These are phyloP conservation scores for Xanthoconium purpureum DNA, from an alignment of 768 basidiomycete genomes.

Conservation along the genomic window DNA sequence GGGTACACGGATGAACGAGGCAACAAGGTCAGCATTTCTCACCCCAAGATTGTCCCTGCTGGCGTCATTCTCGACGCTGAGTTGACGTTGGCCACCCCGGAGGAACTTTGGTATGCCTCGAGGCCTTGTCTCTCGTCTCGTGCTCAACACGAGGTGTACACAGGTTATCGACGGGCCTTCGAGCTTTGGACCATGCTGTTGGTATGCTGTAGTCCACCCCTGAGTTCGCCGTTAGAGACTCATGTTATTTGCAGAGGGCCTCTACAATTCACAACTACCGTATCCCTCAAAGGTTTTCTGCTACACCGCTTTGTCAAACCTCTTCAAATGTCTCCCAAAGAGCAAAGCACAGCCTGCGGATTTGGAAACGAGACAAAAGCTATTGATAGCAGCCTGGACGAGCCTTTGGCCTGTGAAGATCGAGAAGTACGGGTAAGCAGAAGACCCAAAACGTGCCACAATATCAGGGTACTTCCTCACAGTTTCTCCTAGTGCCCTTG, in stretches of 20 bases:
- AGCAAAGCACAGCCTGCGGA: conserved; percentile 58
- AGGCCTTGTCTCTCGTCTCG: conserved; percentile 3
- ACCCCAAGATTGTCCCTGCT: conserved; percentile 59
- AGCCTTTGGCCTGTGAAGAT: conserved; percentile 66
- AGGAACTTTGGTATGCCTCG: conserved; percentile 59
- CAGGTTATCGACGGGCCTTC: conserved; percentile 77
- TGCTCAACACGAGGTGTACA: conserved; percentile 9
- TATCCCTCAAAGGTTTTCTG: conserved; percentile 62
- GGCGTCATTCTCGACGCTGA: conserved; percentile 79
- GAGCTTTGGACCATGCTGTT: conserved; percentile 76
- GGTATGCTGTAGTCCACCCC: conserved; percentile 39
- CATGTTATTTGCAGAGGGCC: conserved; percentile 38
- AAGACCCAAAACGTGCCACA: not conserved
- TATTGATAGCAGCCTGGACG: conserved; percentile 79
- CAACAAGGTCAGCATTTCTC: conserved; percentile 52
- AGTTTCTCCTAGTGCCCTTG: conserved; percentile 47
- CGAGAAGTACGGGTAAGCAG: conserved; percentile 50
- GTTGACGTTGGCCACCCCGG: conserved; percentile 69
- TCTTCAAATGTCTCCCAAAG: conserved; percentile 69
- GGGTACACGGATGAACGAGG: conserved; percentile 73
- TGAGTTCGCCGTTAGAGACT: not conserved
- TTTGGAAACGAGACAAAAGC: conserved; percentile 59
- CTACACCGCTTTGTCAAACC: conserved; percentile 63
- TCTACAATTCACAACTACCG: conserved; percentile 56
- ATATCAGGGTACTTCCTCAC: not conserved